Conservation (phyloP, 2,329 filamentous ascomycete species). For the Penicillium sclerotiorum region DNA sequence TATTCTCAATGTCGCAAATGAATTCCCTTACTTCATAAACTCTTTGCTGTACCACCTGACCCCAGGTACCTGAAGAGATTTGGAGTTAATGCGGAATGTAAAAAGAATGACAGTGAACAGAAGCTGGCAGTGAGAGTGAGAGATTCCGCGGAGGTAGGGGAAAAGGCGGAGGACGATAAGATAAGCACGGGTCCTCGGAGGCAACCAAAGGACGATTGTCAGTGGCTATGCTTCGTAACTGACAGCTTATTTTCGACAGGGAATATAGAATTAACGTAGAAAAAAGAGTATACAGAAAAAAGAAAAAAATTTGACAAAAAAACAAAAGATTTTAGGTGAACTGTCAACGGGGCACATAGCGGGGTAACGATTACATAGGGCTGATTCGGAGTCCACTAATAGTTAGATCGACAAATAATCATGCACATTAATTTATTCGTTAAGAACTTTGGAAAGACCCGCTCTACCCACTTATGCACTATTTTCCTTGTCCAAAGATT, state of each 20-base stretch:
- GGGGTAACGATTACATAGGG: conserved; percentile 2
- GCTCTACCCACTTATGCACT: conserved; percentile 1
- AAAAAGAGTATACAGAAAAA: background rate
- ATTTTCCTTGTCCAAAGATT: background rate
- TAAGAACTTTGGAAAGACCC: background rate
- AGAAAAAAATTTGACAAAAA: background rate
- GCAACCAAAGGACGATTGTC: background rate
- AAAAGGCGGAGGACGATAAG: conserved; percentile 6
- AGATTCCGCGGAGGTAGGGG: background rate
- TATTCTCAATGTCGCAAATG: background rate
- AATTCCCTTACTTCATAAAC: background rate
- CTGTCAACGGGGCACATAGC: background rate
- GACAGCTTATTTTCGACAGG: background rate
- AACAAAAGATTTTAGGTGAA: background rate
- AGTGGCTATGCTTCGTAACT: no score
- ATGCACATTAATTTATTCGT: conserved; percentile 6
- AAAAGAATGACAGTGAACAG: no score
- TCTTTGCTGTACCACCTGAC: no score
- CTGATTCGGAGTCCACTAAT: conserved; percentile 1
- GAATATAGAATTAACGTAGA: background rate
- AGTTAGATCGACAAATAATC: conserved; percentile 1
- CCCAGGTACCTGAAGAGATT: no score
- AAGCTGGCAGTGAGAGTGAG: no score
- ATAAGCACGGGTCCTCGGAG: conserved; percentile 1
- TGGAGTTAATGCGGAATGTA: no score